A percentile compares a stretch with the other conserved stretches of the same genome.
These are phyloP conservation scores for Vachellia collinsii DNA, from an alignment of 306 rosid species.

Conservation along the genomic window DNA sequence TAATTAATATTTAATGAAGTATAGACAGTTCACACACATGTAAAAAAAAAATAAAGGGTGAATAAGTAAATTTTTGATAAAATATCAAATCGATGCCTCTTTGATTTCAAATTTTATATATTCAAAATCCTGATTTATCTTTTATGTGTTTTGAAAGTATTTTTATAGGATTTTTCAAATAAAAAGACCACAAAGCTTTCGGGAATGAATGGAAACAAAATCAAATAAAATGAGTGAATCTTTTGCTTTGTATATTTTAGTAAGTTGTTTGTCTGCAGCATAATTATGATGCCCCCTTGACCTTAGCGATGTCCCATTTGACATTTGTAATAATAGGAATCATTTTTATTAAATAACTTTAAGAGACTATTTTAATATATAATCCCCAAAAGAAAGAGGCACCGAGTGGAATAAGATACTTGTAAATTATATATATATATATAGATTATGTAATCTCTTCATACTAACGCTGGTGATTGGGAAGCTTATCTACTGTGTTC, in stretches of 20 bases:
- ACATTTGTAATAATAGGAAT: constrained; percentile 18
- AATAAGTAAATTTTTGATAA: no score
- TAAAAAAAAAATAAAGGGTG: no score
- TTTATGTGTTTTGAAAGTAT: no score
- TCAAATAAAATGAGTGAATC: not conserved
- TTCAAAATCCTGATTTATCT: no score
- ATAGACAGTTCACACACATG: no score
- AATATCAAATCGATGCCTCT: no score
- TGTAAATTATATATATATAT: not conserved
- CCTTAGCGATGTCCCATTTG: constrained; percentile 36
- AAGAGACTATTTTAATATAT: not conserved
- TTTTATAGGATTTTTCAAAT: no score
- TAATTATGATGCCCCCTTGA: constrained; percentile 27
- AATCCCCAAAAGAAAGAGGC: not conserved
- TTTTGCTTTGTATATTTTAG: constrained; percentile 24
- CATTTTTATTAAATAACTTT: constrained; percentile 12
- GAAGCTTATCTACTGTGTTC: constrained; percentile 32
- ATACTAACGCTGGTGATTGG: not conserved
- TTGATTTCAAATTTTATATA: no score
- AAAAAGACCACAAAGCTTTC: not conserved
- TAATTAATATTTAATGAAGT: no score
- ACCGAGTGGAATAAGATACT: not conserved
- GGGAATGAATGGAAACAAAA: not conserved
- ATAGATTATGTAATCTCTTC: not conserved
- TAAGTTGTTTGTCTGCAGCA: constrained; percentile 30